Evolutionary conservation across 73 alveolate species (phyloP).

Genomic region (Tetrahymena borealis): DNA sequence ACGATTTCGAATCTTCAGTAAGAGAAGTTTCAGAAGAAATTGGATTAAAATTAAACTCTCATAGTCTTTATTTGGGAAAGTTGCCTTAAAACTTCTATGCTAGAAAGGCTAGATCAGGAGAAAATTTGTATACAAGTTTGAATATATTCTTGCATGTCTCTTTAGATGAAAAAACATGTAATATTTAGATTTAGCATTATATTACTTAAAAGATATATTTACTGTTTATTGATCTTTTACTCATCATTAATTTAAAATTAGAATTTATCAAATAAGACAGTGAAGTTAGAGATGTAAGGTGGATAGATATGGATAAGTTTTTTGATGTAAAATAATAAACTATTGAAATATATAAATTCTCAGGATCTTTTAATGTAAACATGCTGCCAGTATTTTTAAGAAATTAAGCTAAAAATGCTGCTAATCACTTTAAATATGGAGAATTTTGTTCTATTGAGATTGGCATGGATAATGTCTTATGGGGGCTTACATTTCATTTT

Average conservation of each 20-base stretch:
- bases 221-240: neutral
- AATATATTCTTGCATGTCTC: neutral
- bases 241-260: neutral
- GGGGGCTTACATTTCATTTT: conserved; percentile 1
- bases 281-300: neutral
- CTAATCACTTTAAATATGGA: neutral
- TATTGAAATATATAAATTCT: neutral
- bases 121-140: neutral
- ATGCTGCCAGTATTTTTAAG: neutral
- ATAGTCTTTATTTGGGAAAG: neutral
- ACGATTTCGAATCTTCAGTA: neutral
- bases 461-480: neutral
- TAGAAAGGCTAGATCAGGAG: neutral
- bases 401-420: neutral
- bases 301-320: neutral
- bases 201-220: neutral
- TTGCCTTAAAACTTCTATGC: neutral
- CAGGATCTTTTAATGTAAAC: neutral
- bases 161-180: neutral
- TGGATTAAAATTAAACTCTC: neutral
- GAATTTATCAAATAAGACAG: neutral
- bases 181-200: neutral
- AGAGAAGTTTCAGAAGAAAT: neutral
- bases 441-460: neutral
- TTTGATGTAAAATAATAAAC: neutral